phyloP scores from a whole-genome alignment of 106 monocot species.

The Dioscorea zingiberensis region DNA sequence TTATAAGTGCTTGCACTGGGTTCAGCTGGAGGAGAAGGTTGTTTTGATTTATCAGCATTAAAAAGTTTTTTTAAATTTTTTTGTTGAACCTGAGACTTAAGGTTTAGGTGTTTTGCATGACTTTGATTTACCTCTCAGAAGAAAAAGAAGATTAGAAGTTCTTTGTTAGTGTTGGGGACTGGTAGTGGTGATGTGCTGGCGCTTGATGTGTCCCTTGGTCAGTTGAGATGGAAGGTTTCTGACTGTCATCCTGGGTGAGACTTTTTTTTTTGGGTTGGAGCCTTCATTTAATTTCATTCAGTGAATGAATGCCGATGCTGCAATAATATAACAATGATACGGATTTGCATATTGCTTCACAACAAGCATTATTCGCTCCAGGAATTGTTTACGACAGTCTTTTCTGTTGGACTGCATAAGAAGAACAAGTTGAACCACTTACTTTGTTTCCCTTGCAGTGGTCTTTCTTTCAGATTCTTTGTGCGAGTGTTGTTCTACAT shows the following conservation, averaged over 20 bases:
- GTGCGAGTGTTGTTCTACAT: background rate
- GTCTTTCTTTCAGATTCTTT: background rate
- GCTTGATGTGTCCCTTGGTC: constrained; percentile 63
- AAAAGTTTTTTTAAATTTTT: background rate
- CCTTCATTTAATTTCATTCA: no score
- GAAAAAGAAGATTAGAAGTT: constrained; percentile 47
- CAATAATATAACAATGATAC: no score
- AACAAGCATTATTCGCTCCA: no score
- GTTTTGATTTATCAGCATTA: background rate
- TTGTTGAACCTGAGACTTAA: background rate
- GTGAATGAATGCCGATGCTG: no score
- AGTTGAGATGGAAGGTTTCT: constrained; percentile 66
- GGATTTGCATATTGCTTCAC: no score
- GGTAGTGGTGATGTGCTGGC: constrained; percentile 84
- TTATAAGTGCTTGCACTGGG: constrained; percentile 94
- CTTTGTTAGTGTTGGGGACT: constrained; percentile 77
- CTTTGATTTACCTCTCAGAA: constrained; percentile 29
- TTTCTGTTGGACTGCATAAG: no score
- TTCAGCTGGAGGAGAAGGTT: constrained; percentile 65
- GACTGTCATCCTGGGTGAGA: constrained; percentile 91
- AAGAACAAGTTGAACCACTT: background rate
- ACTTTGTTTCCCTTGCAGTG: background rate
- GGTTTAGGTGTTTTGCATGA: background rate
- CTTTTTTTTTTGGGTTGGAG: background rate
- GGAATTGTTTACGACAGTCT: no score